Conservation (phyloP, 305 asterid genomes). For the Nicotiana rustica region DNA sequence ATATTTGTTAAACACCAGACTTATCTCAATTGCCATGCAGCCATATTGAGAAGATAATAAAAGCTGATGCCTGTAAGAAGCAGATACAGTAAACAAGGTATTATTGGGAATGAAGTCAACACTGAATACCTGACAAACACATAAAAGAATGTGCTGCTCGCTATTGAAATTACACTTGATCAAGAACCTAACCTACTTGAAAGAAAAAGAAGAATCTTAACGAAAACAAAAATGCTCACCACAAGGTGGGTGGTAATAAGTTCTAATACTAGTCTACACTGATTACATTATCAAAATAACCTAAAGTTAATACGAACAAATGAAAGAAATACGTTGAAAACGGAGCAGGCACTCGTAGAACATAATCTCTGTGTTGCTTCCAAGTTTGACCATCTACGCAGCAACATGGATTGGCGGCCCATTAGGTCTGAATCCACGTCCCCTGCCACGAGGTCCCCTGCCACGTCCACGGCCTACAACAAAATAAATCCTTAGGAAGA, state of each 20-base stretch:
- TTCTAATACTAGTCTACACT: conserved; percentile 56
- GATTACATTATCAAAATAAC: conserved; percentile 50
- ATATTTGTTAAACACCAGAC: neutral
- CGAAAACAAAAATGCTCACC: conserved; percentile 62
- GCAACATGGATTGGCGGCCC: conserved; percentile 61
- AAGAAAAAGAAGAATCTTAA: neutral
- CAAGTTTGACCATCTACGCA: conserved; percentile 48
- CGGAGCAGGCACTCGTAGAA: conserved; percentile 51
- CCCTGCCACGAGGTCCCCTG: conserved; percentile 79
- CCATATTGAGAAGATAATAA: neutral
- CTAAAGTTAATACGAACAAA: conserved; percentile 52
- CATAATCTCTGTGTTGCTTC: conserved; percentile 41
- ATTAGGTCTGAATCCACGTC: conserved; percentile 76
- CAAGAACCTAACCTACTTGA: conserved; percentile 45
- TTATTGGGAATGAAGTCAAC: neutral
- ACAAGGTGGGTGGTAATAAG: conserved; percentile 46
- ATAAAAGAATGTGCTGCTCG: conserved; percentile 71
- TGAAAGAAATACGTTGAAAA: conserved; percentile 39
- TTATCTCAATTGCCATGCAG: neutral
- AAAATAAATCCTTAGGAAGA: neutral
- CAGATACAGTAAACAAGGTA: neutral
- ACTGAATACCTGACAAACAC: conserved; percentile 21
- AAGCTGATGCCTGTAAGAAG: neutral
- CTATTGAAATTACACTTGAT: conserved; percentile 47
- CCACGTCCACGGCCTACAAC: conserved; percentile 84